Conservation (phyloP, 495 filamentous ascomycete genomes). For the Xylaria venustula region DNA sequence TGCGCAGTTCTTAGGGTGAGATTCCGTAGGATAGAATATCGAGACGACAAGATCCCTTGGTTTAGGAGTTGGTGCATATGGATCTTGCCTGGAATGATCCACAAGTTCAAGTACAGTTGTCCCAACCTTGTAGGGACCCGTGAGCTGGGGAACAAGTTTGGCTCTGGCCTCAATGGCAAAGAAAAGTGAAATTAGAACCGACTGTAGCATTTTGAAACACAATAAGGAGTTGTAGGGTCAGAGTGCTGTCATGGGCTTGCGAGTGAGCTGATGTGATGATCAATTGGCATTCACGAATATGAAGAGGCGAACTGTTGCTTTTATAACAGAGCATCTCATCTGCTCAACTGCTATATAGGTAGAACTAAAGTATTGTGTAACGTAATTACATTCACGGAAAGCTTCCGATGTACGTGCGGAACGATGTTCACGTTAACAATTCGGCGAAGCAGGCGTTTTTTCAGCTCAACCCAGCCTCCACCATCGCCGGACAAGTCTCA, state of each 20-base stretch:
- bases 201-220: slow-evolving; percentile 6
- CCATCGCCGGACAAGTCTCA: background rate
- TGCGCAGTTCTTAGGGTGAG: slow-evolving; percentile 9
- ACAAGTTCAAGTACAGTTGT: slow-evolving; percentile 27
- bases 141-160: slow-evolving; percentile 2
- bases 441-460: background rate
- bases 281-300: background rate
- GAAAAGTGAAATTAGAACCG: slow-evolving; percentile 1
- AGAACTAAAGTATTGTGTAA: background rate
- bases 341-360: background rate
- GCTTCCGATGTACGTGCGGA: too few species aligned
- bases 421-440: background rate
- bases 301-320: background rate
- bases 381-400: background rate
- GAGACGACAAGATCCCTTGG: slow-evolving; percentile 37
- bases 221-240: too few species aligned
- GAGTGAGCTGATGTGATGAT: background rate
- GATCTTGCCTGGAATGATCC: slow-evolving; percentile 32
- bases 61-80: slow-evolving; percentile 27
- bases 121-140: slow-evolving; percentile 12
- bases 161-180: slow-evolving; percentile 2
- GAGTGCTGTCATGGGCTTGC: too few species aligned
- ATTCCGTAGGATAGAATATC: slow-evolving; percentile 33
- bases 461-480: slow-evolving; percentile 7
- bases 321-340: background rate